Percentiles rank a stretch among this genome's conserved stretches.
phyloP scores from a whole-genome alignment of 2,329 filamentous ascomycete species.

The Talaromyces pinophilus region DNA sequence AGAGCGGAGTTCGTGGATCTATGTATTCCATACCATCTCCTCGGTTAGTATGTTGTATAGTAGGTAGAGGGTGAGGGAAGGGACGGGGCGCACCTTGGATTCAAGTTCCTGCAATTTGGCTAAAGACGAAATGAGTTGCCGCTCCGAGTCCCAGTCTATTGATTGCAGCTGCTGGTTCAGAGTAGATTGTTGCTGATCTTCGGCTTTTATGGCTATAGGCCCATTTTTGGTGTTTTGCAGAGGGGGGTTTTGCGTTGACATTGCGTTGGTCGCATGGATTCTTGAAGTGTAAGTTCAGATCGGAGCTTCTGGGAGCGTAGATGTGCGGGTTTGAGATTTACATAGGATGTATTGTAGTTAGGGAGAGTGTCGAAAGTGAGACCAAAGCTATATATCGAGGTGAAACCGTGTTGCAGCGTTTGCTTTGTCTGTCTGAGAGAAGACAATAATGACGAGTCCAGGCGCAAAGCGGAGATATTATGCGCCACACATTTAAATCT shows the following conservation, averaged over 20 bases:
- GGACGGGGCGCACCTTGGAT: slow-evolving; percentile 23
- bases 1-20: slow-evolving; percentile 48
- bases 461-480: background rate
- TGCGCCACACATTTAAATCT: background rate
- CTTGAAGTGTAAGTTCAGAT: background rate
- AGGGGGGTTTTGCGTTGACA: background rate
- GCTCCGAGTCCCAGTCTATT: slow-evolving; percentile 34
- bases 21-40: too few species aligned
- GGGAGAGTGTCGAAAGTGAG: background rate
- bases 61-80: too few species aligned
- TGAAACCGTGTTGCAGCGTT: background rate
- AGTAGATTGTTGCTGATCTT: background rate
- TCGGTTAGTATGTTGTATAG: too few species aligned
- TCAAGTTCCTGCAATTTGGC: slow-evolving; percentile 45
- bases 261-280: background rate
- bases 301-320: background rate
- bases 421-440: background rate
- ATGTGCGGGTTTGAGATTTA: background rate
- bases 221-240: background rate
- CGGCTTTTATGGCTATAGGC: slow-evolving; percentile 1
- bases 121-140: slow-evolving; percentile 43
- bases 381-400: background rate
- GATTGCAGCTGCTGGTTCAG: slow-evolving; percentile 8
- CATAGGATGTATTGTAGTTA: background rate
- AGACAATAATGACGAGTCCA: background rate